Base-by-base conservation (phyloP, 345 rosid genomes). In the Anacardium occidentale region DNA sequence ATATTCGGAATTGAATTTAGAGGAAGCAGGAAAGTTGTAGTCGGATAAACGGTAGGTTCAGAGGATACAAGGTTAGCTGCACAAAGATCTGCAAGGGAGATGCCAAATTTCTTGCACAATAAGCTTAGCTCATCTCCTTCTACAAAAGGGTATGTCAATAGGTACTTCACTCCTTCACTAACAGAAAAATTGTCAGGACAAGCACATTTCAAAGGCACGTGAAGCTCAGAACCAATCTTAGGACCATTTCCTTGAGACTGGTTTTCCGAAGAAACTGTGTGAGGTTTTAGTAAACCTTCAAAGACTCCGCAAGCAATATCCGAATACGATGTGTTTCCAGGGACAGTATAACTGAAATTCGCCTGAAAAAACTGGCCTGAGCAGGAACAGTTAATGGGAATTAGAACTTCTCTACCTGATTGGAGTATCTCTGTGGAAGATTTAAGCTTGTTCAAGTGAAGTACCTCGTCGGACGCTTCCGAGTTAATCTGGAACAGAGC, bases 181-280 rank as follows among this genome's bases (percentile, higher is more conserved):
- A 18, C 50, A 5, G 71, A 52, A 2, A 37, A 61, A 37, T 71
- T 73, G 44, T 76, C 72, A n/a, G 86, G 89, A 72, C 93, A 87
- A 3, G 89, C 89, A 75, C 93, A 89, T 76, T 50, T 85, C 68
- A 89, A 47, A 20, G 88, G 89, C 48, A 84, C 74, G 50, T 51
- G 63, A 68, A 89, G 79, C 63, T 68, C 9, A 20, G 80, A 56
- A 22, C 85, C 83, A 6, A 26, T 79, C 34, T 55, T 13, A 7
- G 71, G 48, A 61, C 44, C 5, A 51, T 21, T 71, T 22, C 51
- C 75, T 44, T 29, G 55, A 66, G 66, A 29, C 10, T 71, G 74
- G 55, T 88, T 88, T 45, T 66, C 83, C 29, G 72, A 37, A 11
- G 53, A 10, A 29, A 87, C 70, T 1, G 81, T 78, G 22, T n/a